Conservation (phyloP, 2,329 filamentous ascomycete genomes). For the Hirsutella rhossiliensis region DNA sequence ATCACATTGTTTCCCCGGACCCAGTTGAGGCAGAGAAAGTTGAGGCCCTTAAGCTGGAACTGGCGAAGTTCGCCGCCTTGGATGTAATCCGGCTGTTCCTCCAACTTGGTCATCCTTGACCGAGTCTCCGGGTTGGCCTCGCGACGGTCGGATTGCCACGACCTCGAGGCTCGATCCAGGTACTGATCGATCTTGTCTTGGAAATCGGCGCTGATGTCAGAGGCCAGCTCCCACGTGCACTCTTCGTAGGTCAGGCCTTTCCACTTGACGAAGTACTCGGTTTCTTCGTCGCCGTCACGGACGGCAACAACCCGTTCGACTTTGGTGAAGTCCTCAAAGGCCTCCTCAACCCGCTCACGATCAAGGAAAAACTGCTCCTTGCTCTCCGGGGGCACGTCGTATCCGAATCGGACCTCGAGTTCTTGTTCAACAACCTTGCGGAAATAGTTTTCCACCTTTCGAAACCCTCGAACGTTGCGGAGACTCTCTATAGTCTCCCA, state of each 20-base stretch:
- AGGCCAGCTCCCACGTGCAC: slow-evolving; percentile 83
- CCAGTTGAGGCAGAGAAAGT: slow-evolving; percentile 96
- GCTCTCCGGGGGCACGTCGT: slow-evolving; percentile 70
- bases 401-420: slow-evolving; percentile 61
- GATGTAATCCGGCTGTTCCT: slow-evolving; percentile 77
- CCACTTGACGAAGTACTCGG: slow-evolving; percentile 95
- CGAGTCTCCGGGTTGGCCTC: slow-evolving; percentile 69
- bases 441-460: slow-evolving; percentile 91
- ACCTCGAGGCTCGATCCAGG: slow-evolving; percentile 68
- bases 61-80: slow-evolving; percentile 73
- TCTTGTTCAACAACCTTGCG: slow-evolving; percentile 72
- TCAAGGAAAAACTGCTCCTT: slow-evolving; percentile 94
- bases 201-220: slow-evolving; percentile 63
- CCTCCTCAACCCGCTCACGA: slow-evolving; percentile 79
- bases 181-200: slow-evolving; percentile 89
- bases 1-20: slow-evolving; percentile 90
- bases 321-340: slow-evolving; percentile 78
- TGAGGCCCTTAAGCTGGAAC: slow-evolving; percentile 88
- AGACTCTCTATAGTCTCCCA: slow-evolving; percentile 78
- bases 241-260: slow-evolving; percentile 86
- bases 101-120: slow-evolving; percentile 59
- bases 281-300: slow-evolving; percentile 65
- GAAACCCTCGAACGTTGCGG: slow-evolving; percentile 66
- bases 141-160: slow-evolving; percentile 66
- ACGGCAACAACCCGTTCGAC: slow-evolving; percentile 87